Evolutionary conservation across 331 rosid species (phyloP), one percentile per base, ranked within the genome.

Genomic region (Quercus phellos): DNA sequence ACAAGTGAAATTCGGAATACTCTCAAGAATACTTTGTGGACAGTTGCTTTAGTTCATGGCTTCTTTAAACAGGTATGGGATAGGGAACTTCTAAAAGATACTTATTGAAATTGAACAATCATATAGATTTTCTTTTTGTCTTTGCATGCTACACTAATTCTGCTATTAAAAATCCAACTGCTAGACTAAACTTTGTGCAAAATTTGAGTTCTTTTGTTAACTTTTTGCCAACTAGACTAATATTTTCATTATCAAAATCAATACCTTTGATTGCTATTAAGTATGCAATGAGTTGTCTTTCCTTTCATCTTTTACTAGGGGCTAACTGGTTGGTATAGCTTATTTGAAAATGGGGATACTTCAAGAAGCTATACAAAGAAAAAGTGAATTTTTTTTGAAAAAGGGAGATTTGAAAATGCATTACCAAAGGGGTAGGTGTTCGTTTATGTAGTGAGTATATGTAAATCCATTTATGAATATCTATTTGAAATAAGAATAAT

Each of bases 31-130:
- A 86, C 96, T 81, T 75, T 90, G 55, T 95, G 99, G 99, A 95
- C 97, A 29, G 97, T 95, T 85, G 98, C 98, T 68, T 83, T 95
- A 74, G 97, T 95, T 53, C 83, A 95, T 75, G 99, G 99, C 68
- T 95, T 93, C 78, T 95, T 91, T 79, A 84, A 87, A 80, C 96
- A 95, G 99, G 99, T 93, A 84, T 35, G 51, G 51, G 18, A 18
- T 21, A 71, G 64, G 53, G 59, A 66, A 68, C 43, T 30, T 30
- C 7, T 29, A 0, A 0, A 24, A 7, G 10, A 13, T 64, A 29
- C 46, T 64, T 63, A 29, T 3, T 60, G 6, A 60, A 60, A 30
- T 27, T 27, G 22, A 63, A 24, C 27, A 26, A 29, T 14, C 14
- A 12, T 61, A 58, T 61, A 13, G 42, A 35, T 61, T 61, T 61